phyloP scores from a whole-genome alignment of 495 filamentous ascomycete genomes.

The Aspergillus ellipticus region DNA sequence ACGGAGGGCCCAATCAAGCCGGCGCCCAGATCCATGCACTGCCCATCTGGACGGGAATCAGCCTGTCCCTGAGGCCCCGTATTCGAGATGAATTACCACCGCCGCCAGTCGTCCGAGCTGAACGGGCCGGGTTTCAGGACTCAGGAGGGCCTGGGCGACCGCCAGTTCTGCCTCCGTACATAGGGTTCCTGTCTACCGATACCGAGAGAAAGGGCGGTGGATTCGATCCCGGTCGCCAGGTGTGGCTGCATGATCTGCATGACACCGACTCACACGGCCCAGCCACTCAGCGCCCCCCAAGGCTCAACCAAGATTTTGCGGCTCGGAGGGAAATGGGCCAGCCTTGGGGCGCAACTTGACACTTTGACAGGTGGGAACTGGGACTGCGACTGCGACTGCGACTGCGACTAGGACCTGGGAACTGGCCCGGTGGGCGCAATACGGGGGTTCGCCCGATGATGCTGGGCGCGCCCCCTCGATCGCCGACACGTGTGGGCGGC shows the following conservation, averaged over 20 bases:
- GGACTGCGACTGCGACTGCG: too few species aligned
- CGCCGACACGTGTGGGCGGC: neutral
- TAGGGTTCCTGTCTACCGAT: constrained; percentile 3
- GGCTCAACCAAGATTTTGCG: constrained; percentile 8
- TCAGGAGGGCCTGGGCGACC: neutral
- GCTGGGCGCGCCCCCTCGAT: neutral
- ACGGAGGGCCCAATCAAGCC: too few species aligned
- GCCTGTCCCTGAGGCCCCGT: neutral
- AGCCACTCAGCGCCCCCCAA: neutral
- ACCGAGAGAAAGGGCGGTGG: constrained; percentile 13
- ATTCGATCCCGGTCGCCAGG: neutral
- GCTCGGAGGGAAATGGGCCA: constrained; percentile 6
- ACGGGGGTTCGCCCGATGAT: neutral
- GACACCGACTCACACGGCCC: neutral
- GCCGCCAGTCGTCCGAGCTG: constrained; percentile 9
- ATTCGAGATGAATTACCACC: neutral
- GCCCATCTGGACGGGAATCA: neutral
- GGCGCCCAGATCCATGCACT: too few species aligned
- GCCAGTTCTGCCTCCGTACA: constrained; percentile 1
- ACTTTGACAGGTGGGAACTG: neutral
- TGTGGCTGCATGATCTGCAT: constrained; percentile 13
- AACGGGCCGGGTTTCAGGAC: neutral
- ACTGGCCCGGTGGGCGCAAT: neutral
- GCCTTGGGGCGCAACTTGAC: neutral
- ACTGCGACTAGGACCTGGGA: too few species aligned